phyloP scores from a whole-genome alignment of 2,329 filamentous ascomycete species.

The Pyrenophora seminiperda region DNA sequence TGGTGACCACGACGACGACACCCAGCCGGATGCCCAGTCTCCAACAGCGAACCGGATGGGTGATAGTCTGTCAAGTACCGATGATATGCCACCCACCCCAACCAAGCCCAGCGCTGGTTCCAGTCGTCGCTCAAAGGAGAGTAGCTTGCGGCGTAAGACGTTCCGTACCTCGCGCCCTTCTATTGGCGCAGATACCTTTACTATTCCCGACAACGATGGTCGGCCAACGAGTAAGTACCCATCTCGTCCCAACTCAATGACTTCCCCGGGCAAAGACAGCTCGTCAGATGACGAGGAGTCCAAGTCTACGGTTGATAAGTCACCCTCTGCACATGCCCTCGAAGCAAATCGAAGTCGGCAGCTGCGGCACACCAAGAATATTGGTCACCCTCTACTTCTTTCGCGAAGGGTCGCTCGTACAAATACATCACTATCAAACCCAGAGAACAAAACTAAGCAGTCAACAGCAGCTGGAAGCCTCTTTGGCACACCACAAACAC shows the following conservation, averaged over 20 bases:
- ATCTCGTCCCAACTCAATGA: conserved; percentile 10
- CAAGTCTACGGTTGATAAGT: conserved; percentile 37
- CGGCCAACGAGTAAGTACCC: conserved; percentile 48
- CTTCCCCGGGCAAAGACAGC: conserved; percentile 40
- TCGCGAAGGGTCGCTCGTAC: conserved; percentile 42
- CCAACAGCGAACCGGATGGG: conserved; percentile 58
- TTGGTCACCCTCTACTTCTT: conserved; percentile 49
- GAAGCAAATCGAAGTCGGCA: conserved; percentile 48
- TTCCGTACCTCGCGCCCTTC: conserved; percentile 54
- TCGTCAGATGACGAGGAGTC: conserved; percentile 40
- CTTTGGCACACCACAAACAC: conserved; percentile 75
- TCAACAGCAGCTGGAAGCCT: conserved; percentile 59
- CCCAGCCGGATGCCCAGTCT: conserved; percentile 54
- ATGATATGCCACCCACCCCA: conserved; percentile 90
- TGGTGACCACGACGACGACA: conserved; percentile 76
- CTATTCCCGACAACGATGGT: conserved; percentile 42
- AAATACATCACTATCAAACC: conserved; percentile 4
- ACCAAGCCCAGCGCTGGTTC: conserved; percentile 70
- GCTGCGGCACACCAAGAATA: conserved; percentile 45
- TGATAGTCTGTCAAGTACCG: conserved; percentile 63
- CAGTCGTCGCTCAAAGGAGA: conserved; percentile 55
- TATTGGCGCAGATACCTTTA: conserved; percentile 55
- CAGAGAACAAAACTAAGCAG: conserved; percentile 37
- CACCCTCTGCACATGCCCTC: conserved; percentile 33
- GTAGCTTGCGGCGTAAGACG: conserved; percentile 57